phyloP scores from a whole-genome alignment of 2,329 filamentous ascomycete species.

The Colletotrichum magnum region DNA sequence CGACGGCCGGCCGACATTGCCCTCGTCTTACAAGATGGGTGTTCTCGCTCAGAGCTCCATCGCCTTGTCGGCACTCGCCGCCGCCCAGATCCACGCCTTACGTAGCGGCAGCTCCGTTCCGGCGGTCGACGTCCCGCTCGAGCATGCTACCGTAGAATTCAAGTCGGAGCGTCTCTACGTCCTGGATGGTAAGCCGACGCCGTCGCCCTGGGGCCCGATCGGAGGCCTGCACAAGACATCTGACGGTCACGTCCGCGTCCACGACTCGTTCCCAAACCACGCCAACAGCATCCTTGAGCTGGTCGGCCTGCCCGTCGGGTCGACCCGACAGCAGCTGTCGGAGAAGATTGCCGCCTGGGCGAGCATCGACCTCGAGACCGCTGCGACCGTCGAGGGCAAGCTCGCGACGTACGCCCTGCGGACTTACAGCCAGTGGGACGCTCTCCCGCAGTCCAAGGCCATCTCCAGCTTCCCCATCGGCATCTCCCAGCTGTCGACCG shows the following conservation, averaged over 20 bases:
- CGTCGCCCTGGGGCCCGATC: constrained; percentile 57
- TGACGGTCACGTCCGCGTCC: constrained; percentile 68
- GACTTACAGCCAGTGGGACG: constrained; percentile 66
- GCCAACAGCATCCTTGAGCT: constrained; percentile 58
- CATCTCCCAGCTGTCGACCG: constrained; percentile 51
- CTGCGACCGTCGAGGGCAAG: constrained; percentile 54
- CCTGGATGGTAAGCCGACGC: constrained; percentile 53
- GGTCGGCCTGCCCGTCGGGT: constrained; percentile 53
- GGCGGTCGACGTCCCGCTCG: constrained; percentile 56
- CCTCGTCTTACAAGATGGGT: constrained; percentile 69
- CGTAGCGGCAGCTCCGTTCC: constrained; percentile 51
- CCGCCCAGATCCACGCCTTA: constrained; percentile 59
- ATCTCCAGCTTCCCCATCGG: constrained; percentile 62
- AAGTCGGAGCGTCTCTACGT: constrained; percentile 65
- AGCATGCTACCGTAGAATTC: constrained; percentile 66
- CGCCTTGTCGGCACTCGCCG: constrained; percentile 63
- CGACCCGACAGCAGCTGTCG: constrained; percentile 56
- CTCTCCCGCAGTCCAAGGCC: constrained; percentile 59
- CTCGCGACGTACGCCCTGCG: constrained; percentile 64
- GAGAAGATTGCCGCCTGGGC: constrained; percentile 55
- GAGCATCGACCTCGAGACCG: constrained; percentile 62
- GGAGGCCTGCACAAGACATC: constrained; percentile 65
- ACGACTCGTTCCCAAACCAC: constrained; percentile 69
- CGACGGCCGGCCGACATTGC: constrained; percentile 31
- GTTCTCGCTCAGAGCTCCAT: constrained; percentile 67